Conservation (phyloP, 208 protist genomes). For the Crithidia bombi region DNA sequence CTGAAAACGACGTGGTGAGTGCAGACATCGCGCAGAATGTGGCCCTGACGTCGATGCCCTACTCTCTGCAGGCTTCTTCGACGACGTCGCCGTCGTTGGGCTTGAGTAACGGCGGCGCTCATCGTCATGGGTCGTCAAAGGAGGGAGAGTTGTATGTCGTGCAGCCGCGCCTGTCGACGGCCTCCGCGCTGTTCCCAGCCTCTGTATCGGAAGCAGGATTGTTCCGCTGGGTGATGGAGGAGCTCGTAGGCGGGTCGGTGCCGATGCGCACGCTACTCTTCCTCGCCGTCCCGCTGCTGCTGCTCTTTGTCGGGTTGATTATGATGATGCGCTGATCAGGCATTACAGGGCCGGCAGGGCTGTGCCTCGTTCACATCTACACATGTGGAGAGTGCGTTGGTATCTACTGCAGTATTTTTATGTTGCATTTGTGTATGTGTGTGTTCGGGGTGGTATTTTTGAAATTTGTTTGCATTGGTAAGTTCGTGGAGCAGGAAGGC, state of each 20-base stretch:
- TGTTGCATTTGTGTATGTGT: too few relatives aligned
- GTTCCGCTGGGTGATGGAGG: not conserved
- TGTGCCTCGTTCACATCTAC: too few relatives aligned
- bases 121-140: too few relatives aligned
- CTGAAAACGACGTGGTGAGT: slow-evolving; percentile 67
- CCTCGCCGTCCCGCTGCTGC: slow-evolving; percentile 12
- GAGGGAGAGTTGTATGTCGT: not conserved
- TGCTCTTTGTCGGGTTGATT: slow-evolving; percentile 9
- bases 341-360: not conserved
- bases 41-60: slow-evolving; percentile 59
- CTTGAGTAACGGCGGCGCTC: not conserved
- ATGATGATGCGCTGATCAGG: not conserved
- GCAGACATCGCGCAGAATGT: slow-evolving; percentile 87
- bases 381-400: too few relatives aligned
- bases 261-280: slow-evolving; percentile 13
- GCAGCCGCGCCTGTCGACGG: slow-evolving; percentile 11
- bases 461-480: too few relatives aligned
- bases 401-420: too few relatives aligned
- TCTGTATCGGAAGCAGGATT: not conserved
- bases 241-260: not conserved
- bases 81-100: not conserved
- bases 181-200: slow-evolving; percentile 23
- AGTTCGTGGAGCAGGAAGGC: too few relatives aligned
- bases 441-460: too few relatives aligned
- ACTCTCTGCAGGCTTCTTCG: not conserved